Evolutionary conservation across 192 early-diverging fungal genomes (phyloP).

Genomic region (Oehlia diaphana): DNA sequence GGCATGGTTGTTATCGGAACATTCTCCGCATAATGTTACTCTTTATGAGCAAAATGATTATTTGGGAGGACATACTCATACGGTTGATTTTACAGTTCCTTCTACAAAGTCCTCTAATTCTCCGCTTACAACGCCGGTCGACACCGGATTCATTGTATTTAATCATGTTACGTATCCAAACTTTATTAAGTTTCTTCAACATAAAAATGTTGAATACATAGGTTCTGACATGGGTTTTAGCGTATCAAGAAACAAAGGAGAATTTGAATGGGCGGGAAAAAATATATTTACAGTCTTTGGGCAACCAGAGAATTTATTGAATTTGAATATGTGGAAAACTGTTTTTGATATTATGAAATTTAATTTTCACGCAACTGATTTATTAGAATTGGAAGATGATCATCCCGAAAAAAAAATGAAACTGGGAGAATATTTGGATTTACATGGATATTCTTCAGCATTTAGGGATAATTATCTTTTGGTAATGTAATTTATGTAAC

Average conservation of each 20-base stretch:
- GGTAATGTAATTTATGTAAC: neutral
- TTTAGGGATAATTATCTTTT: conserved; percentile 66
- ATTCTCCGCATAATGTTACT: conserved; percentile 43
- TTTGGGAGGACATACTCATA: conserved; percentile 66
- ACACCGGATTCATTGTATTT: conserved; percentile 70
- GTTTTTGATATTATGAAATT: conserved; percentile 55
- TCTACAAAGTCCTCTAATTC: conserved; percentile 19
- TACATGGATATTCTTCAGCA: conserved; percentile 51
- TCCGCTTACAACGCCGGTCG: conserved; percentile 50
- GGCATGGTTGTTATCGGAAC: conserved; percentile 53
- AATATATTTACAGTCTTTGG: conserved; percentile 56
- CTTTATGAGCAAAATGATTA: conserved; percentile 53
- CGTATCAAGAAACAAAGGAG: conserved; percentile 60
- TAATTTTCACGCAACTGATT: conserved; percentile 50
- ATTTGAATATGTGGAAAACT: conserved; percentile 52
- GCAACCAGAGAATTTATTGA: conserved; percentile 50
- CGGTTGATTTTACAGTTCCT: conserved; percentile 49
- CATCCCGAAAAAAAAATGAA: conserved; percentile 36
- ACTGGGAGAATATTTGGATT: conserved; percentile 53
- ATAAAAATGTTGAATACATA: conserved; percentile 43
- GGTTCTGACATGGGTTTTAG: conserved; percentile 60
- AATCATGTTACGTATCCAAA: conserved; percentile 67
- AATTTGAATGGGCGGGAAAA: conserved; percentile 65
- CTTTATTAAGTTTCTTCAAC: conserved; percentile 48
- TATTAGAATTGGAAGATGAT: conserved; percentile 49